Evolutionary conservation across 768 basidiomycete species (phyloP), one percentile per base, ranked within the genome.

Genomic region (Gelatoporia subvermispora): DNA sequence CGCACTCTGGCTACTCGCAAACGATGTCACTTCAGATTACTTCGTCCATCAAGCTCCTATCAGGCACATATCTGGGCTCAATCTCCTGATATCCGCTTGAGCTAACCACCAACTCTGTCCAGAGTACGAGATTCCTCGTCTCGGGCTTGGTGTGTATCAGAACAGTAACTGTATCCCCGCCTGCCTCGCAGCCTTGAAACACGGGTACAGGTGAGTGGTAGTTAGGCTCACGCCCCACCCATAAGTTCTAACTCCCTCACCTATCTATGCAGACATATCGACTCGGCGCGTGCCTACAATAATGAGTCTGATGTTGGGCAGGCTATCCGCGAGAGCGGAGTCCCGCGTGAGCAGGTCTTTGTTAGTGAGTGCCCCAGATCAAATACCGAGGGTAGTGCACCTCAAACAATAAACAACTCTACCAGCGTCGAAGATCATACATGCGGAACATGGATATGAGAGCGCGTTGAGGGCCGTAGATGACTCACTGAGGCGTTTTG

Each of bases 61-160:
- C n/a, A n/a, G n/a, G n/a, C n/a, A n/a, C n/a, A n/a, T n/a, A n/a
- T n/a, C n/a, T n/a, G n/a, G n/a, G n/a, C n/a, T n/a, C n/a, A n/a
- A n/a, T n/a, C n/a, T n/a, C n/a, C n/a, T n/a, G n/a, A n/a, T n/a
- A n/a, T n/a, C n/a, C n/a, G n/a, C n/a, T n/a, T n/a, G n/a, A n/a
- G n/a, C n/a, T n/a, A n/a, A n/a, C n/a, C n/a, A n/a, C n/a, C n/a
- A n/a, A n/a, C n/a, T n/a, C n/a, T n/a, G n/a, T n/a, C 28, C 43
- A 74, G 85, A 84, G 15, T 63, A 78, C 61, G 48, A 64, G 18
- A 81, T 88, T 68, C 86, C 87, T 21, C 63, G 73, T 4, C 70
- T 89, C 3, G 86, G 87, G 10, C 81, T 88, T 47, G 86, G 72
- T 4, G 84, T 88, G n/a, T 88, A 80, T 58, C 73, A 79, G 59